Base-by-base conservation (phyloP, 2,329 filamentous ascomycete genomes). In the Penicillium palitans region DNA sequence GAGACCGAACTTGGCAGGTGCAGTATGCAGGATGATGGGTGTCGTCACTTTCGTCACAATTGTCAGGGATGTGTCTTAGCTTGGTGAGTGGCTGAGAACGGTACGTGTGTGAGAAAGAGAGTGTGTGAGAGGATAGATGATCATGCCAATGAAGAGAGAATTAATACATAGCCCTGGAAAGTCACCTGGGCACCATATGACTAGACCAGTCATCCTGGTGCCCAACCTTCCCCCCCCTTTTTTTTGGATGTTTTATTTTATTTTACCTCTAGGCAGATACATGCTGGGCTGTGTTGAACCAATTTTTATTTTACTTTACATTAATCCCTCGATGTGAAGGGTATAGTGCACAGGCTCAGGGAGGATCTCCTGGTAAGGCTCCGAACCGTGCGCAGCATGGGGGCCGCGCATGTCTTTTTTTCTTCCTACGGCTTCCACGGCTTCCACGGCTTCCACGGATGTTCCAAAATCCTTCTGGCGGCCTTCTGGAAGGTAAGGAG, bases 391-490 rank as follows among this genome's bases (percentile, higher is more conserved):
- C 63, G 58, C 61, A 64, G 50, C 48, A 63, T 59, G 33, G 58
- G 58, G 59, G 27, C 50, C 48, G 52, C 42, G 61, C 54, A 52
- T 31, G 35, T 50, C 46, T 59, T 52, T 35, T 41, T 57, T 57
- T 21, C 19, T 47, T 49, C 37, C 33, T n/a, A n/a, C n/a, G n/a
- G n/a, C n/a, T 53, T 64, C 64, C 57, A 66, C 35, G 37, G 44
- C 35, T 63, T 55, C 52, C 1, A 55, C 46, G 46, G 46, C 49
- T 57, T 57, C 49, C 5, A 54, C 29, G 37, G 29, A 47, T 48
- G 48, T 67, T 66, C 63, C 51, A 65, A 63, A 61, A 49, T 40
- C 59, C 66, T 68, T 68, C 66, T 66, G 61, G 65, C 44, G 58
- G 55, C 58, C 62, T 60, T 55, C 64, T 55, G 61, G 66, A 68